These are phyloP conservation scores for Pelargonium cotyledonis DNA, from an alignment of 441 rosid species.

Conservation along the genomic window DNA sequence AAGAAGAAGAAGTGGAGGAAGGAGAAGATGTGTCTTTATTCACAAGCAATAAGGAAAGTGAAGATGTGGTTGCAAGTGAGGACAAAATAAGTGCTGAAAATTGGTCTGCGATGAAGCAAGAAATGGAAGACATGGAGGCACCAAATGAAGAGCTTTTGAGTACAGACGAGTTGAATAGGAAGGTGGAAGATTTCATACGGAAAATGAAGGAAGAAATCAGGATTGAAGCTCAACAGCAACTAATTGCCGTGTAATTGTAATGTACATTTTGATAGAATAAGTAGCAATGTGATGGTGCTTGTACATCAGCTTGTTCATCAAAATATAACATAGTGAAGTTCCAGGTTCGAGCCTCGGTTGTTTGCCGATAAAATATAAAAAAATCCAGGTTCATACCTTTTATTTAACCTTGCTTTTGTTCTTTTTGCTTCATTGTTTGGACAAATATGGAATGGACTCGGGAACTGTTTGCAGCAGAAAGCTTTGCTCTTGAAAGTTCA, in stretches of 20 bases:
- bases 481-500: background rate
- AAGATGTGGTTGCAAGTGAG: constrained; percentile 3
- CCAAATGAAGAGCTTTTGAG: constrained; percentile 23
- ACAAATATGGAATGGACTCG: background rate
- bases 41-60: constrained; percentile 12
- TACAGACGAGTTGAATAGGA: constrained; percentile 43
- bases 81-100: constrained; percentile 9
- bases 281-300: background rate
- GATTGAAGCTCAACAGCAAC: constrained; percentile 36
- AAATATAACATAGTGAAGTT: no score
- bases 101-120: background rate
- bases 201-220: constrained; percentile 59
- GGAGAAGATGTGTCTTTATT: background rate
- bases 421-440: background rate
- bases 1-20: background rate
- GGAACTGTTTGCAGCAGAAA: background rate
- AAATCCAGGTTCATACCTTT: no score
- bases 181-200: constrained; percentile 52
- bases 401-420: background rate
- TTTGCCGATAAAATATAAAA: no score
- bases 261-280: background rate
- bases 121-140: constrained; percentile 10
- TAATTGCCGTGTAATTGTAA: constrained; percentile 26
- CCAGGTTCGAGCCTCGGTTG: no score
- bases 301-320: no score